These are phyloP conservation scores for Lactifluus echinatus DNA, from an alignment of 768 basidiomycete species.

Conservation along the genomic window DNA sequence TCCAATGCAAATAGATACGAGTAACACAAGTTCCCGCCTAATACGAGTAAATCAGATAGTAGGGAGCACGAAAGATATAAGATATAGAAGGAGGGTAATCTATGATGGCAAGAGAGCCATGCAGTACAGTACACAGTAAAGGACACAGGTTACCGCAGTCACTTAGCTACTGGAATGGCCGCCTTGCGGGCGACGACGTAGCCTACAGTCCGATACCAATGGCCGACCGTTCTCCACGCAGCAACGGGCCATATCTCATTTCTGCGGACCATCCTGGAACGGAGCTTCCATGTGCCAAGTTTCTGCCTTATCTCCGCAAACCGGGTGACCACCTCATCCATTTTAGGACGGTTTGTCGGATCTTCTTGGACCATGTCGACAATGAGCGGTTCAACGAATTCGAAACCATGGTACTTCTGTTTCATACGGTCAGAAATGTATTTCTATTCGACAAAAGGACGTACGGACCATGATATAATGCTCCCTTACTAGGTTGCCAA, in stretches of 20 bases:
- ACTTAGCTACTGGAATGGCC: constrained; percentile 5
- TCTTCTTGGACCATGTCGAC: constrained; percentile 31
- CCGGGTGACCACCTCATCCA: background rate
- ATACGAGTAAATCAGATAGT: too few relatives aligned
- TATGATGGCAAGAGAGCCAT: too few relatives aligned
- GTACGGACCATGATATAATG: constrained; percentile 9
- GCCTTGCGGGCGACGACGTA: background rate
- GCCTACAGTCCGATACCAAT: background rate
- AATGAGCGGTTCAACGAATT: constrained; percentile 14
- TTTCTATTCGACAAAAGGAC: background rate
- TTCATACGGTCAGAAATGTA: background rate
- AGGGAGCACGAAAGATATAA: too few relatives aligned
- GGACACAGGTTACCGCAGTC: background rate
- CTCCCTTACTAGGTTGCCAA: too few relatives aligned
- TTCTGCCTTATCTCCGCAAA: background rate
- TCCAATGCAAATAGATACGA: too few relatives aligned
- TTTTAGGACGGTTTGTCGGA: constrained; percentile 28
- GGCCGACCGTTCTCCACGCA: background rate
- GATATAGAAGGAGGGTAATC: too few relatives aligned
- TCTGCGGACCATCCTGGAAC: background rate
- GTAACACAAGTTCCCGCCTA: too few relatives aligned
- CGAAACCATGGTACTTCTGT: background rate
- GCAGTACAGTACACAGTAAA: background rate
- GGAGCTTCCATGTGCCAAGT: constrained; percentile 4
- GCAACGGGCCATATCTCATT: background rate